These are phyloP conservation scores for Amborella trichopoda DNA, from an alignment of 164 flowering plant genomes.

Conservation along the genomic window DNA sequence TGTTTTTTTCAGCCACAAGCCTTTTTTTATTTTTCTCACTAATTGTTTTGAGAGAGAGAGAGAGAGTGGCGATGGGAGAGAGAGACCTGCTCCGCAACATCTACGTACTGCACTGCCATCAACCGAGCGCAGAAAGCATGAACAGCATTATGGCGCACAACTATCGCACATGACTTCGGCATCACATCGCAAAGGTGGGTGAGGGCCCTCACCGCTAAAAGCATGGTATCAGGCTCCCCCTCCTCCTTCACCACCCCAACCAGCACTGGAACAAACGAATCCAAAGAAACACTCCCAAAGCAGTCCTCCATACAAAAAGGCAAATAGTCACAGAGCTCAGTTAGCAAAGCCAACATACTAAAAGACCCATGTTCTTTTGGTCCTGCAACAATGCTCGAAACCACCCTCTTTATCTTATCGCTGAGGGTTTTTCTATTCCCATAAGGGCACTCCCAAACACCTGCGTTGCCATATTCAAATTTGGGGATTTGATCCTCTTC, in stretches of 20 bases:
- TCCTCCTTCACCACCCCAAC: constrained; percentile 51
- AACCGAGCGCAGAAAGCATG: constrained; percentile 61
- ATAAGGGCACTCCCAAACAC: constrained; percentile 28
- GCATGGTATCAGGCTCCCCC: constrained; percentile 56
- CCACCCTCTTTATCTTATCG: constrained; percentile 30
- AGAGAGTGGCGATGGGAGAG: no score
- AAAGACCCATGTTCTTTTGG: constrained; percentile 29
- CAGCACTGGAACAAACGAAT: constrained; percentile 42
- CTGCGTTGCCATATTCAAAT: constrained; percentile 13
- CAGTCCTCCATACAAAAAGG: constrained; percentile 53
- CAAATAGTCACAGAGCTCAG: constrained; percentile 71
- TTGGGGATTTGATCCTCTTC: constrained; percentile 34
- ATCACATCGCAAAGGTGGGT: constrained; percentile 70
- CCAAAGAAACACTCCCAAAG: constrained; percentile 27
- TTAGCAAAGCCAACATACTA: constrained; percentile 40
- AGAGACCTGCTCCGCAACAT: constrained; percentile 94
- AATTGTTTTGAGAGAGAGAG: no score
- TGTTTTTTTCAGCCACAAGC: no score
- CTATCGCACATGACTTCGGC: constrained; percentile 38
- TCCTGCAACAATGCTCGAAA: constrained; percentile 32
- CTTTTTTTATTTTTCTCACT: no score
- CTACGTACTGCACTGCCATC: constrained; percentile 64
- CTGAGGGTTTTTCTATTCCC: constrained; percentile 17
- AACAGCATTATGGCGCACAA: constrained; percentile 55
- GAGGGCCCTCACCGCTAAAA: constrained; percentile 66